These are phyloP conservation scores for Colletotrichum somersetense DNA, from an alignment of 2,329 filamentous ascomycete genomes.

Conservation along the genomic window DNA sequence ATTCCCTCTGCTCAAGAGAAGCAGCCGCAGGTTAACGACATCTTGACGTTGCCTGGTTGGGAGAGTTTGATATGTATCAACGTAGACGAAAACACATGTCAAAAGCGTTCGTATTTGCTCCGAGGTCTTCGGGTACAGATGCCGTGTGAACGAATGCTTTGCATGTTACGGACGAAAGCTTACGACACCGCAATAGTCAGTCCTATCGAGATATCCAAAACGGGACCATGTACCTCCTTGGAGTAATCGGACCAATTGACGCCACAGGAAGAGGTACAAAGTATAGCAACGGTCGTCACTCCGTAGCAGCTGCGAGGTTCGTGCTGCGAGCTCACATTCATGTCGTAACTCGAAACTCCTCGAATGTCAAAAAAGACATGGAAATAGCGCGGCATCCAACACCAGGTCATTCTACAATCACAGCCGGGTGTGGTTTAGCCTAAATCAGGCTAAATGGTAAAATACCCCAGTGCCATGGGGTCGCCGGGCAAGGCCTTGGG, in stretches of 20 bases:
- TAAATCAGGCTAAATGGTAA: slow-evolving; percentile 37
- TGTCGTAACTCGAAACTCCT: background rate
- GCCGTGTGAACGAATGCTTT: background rate
- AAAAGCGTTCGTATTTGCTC: background rate
- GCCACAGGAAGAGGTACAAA: background rate
- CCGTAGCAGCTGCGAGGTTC: background rate
- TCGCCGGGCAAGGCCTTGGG: slow-evolving; percentile 12
- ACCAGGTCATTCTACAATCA: background rate
- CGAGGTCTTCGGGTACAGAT: background rate
- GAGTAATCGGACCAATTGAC: background rate
- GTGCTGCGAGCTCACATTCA: background rate
- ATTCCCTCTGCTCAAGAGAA: slow-evolving; percentile 17
- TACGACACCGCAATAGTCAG: background rate
- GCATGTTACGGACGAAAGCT: background rate
- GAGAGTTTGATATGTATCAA: background rate
- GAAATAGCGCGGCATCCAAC: slow-evolving; percentile 24
- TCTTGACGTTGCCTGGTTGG: slow-evolving; percentile 12
- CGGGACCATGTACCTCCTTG: background rate
- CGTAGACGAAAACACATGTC: background rate
- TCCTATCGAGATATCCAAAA: background rate
- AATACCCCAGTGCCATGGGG: slow-evolving; percentile 25
- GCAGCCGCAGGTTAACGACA: slow-evolving; percentile 34
- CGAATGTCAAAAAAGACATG: slow-evolving; percentile 8
- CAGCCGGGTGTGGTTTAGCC: slow-evolving; percentile 31
- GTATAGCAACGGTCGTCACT: background rate